These are phyloP conservation scores for Posidonia australis DNA, from an alignment of 106 monocot species.

Conservation along the genomic window DNA sequence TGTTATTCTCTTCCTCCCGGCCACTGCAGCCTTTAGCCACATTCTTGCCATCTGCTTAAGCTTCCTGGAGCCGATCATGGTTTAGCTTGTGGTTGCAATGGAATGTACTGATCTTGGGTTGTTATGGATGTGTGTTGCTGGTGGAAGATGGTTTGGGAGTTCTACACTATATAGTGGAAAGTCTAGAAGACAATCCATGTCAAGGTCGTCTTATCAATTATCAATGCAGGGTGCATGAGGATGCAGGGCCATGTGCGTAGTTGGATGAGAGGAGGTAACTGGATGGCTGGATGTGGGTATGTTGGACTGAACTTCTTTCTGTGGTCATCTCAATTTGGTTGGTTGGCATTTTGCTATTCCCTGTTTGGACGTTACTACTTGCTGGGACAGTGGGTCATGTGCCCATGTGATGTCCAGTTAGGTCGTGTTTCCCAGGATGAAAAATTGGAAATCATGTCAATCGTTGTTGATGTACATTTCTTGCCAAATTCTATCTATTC, in stretches of 20 bases:
- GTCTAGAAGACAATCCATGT: no score
- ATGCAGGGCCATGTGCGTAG: neutral
- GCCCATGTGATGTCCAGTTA: neutral
- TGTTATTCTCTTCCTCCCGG: conserved; percentile 1
- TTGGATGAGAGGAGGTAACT: no score
- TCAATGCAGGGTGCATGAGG: neutral
- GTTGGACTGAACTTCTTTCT: no score
- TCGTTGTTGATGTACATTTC: neutral
- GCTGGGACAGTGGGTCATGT: neutral
- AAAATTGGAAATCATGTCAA: neutral
- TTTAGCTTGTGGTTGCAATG: neutral
- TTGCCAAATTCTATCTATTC: neutral
- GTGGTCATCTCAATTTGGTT: no score
- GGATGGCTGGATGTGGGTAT: no score
- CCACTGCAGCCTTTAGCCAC: neutral
- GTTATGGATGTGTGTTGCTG: neutral
- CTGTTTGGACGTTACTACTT: no score
- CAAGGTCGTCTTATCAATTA: no score
- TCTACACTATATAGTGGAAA: neutral
- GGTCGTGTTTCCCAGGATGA: neutral
- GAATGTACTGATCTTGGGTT: neutral
- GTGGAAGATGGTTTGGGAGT: neutral
- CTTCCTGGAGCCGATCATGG: conserved; percentile 3
- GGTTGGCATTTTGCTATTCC: no score
- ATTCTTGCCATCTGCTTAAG: neutral